These are phyloP conservation scores for Lanmaoa rubissima DNA, from an alignment of 768 basidiomycete genomes.

Conservation along the genomic window DNA sequence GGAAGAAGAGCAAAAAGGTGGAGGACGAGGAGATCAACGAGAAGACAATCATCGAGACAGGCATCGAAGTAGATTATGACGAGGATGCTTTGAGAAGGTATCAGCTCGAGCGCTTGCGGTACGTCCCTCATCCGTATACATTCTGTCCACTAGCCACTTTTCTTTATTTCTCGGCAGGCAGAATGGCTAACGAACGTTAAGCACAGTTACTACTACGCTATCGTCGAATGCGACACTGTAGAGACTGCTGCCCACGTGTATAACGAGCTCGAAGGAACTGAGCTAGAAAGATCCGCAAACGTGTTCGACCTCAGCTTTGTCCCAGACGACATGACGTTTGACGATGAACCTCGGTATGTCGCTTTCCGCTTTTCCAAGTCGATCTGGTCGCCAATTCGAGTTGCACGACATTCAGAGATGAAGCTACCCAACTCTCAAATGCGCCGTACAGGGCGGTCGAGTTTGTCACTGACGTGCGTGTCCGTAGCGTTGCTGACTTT, in stretches of 20 bases:
- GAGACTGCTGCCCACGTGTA: slow-evolving; percentile 78
- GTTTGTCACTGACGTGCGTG: slow-evolving; percentile 87
- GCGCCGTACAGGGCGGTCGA: slow-evolving; percentile 72
- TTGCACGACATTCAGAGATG: slow-evolving; percentile 55
- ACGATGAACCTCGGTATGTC: slow-evolving; percentile 66
- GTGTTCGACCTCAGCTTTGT: slow-evolving; percentile 94
- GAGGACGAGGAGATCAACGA: slow-evolving; percentile 61
- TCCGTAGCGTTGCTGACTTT: no score
- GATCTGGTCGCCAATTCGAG: background rate
- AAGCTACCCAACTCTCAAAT: slow-evolving; percentile 66
- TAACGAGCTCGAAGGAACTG: slow-evolving; percentile 87
- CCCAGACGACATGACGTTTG: slow-evolving; percentile 85
- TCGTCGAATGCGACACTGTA: slow-evolving; percentile 82
- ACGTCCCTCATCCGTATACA: slow-evolving; percentile 25
- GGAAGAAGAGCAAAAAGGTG: slow-evolving; percentile 39
- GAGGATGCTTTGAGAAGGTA: slow-evolving; percentile 86
- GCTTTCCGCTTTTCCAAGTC: background rate
- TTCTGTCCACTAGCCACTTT: background rate
- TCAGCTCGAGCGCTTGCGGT: slow-evolving; percentile 92
- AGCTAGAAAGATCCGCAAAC: slow-evolving; percentile 95
- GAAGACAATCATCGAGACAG: slow-evolving; percentile 61
- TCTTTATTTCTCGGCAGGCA: background rate
- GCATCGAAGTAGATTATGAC: slow-evolving; percentile 77
- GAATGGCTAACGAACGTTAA: slow-evolving; percentile 9
- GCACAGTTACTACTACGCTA: slow-evolving; percentile 89